Conservation (phyloP, 768 basidiomycete species). For the Podaxis sp. region DNA sequence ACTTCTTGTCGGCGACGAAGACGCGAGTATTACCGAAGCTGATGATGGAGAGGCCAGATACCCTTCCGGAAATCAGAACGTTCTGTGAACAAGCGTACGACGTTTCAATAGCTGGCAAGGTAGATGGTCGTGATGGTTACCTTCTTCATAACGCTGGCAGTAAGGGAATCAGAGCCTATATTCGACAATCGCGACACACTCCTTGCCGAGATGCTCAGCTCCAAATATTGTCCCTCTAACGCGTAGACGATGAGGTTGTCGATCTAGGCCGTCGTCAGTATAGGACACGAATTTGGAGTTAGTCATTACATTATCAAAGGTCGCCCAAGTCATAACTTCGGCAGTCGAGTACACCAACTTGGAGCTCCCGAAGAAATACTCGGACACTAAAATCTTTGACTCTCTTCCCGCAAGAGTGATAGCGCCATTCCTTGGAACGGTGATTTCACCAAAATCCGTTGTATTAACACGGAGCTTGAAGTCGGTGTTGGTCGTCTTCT, state of each 20-base stretch:
- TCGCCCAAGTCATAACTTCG: conserved; percentile 44
- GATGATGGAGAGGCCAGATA: conserved; percentile 37
- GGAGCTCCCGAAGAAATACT: conserved; percentile 59
- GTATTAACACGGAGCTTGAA: conserved; percentile 43
- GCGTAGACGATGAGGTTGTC: conserved; percentile 39
- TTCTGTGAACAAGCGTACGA: conserved; percentile 24
- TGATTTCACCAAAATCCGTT: conserved; percentile 44
- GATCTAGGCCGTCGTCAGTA: conserved; percentile 17
- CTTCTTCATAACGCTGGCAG: neutral
- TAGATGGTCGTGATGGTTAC: neutral
- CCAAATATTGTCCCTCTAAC: conserved; percentile 35
- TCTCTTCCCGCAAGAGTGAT: conserved; percentile 64
- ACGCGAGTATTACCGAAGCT: conserved; percentile 47
- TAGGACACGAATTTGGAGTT: neutral
- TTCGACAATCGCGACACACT: neutral
- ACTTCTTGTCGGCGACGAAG: conserved; percentile 57
- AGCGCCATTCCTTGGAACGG: conserved; percentile 35
- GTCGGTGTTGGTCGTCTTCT: conserved; percentile 48
- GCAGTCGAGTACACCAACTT: conserved; percentile 63
- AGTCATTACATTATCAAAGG: conserved; percentile 29
- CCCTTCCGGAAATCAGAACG: conserved; percentile 43
- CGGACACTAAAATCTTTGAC: conserved; percentile 61
- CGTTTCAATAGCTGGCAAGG: too few species aligned
- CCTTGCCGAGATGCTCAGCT: conserved; percentile 24
- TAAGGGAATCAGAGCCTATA: neutral